Conservation (phyloP, 2,329 filamentous ascomycete species). For the Sporothrix protearum region DNA sequence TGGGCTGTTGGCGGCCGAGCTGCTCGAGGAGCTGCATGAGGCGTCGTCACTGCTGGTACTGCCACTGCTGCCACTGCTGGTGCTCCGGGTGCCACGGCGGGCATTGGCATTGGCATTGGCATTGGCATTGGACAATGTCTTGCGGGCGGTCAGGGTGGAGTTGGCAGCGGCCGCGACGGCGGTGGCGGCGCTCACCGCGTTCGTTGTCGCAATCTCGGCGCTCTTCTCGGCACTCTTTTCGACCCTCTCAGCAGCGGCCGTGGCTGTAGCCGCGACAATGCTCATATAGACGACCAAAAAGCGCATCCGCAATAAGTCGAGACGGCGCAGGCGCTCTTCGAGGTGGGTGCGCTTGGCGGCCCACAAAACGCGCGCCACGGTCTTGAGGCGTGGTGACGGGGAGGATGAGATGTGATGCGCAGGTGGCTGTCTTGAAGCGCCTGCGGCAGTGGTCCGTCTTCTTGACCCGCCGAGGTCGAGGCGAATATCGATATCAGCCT, state of each 20-base stretch:
- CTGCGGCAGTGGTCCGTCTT: conserved; percentile 14
- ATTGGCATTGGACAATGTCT: not conserved
- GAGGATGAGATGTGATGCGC: not conserved
- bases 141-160: conserved; percentile 33
- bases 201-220: conserved; percentile 35
- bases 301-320: conserved; percentile 61
- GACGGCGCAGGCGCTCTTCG: conserved; percentile 55
- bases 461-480: not conserved
- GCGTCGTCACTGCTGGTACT: conserved; percentile 6
- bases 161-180: conserved; percentile 35
- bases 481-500: not conserved
- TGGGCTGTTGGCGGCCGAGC: conserved; percentile 18
- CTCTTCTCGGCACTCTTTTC: conserved; percentile 27
- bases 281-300: conserved; percentile 64
- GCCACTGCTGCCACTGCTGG: conserved; percentile 10
- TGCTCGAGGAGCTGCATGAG: conserved; percentile 14
- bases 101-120: not conserved
- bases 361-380: conserved; percentile 55
- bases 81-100: conserved; percentile 6
- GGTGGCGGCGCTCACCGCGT: conserved; percentile 43
- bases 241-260: conserved; percentile 39
- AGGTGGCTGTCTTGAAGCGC: not conserved
- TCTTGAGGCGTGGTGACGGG: conserved; percentile 39
- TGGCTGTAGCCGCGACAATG: conserved; percentile 45
- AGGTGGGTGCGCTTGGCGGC: conserved; percentile 51